Evolutionary conservation across 352 stramenopile genomes (phyloP).

Genomic region (Phytophthora meadii): DNA sequence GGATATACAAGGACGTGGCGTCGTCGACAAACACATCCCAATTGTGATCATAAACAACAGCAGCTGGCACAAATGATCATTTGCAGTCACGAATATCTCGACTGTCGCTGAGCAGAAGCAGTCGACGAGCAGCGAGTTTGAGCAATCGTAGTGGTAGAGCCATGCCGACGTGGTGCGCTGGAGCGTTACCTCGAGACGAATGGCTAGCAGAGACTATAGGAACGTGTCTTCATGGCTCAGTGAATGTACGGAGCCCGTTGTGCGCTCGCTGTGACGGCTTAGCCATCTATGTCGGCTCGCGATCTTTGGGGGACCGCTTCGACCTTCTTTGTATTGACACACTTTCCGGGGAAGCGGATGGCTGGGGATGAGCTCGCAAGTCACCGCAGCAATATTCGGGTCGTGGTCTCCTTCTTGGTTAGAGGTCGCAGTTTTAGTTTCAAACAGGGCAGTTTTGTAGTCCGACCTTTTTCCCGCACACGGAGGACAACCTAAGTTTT

Average conservation of each 20-base stretch:
- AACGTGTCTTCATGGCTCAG: constrained; percentile 11
- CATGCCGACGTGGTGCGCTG: constrained; percentile 16
- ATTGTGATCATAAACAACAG: constrained; percentile 12
- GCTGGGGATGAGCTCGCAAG: constrained; percentile 15
- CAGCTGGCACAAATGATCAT: constrained; percentile 15
- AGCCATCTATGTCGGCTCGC: background rate
- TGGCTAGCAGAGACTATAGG: constrained; percentile 8
- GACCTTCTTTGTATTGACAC: constrained; percentile 19
- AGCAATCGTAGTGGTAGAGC: constrained; percentile 21
- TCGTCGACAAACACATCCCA: constrained; percentile 25
- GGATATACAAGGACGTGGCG: constrained; percentile 23
- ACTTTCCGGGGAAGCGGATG: constrained; percentile 23
- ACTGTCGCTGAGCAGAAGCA: constrained; percentile 19
- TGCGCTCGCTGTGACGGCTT: constrained; percentile 9
- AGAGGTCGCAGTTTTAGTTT: constrained; percentile 17
- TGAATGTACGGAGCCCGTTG: constrained; percentile 11
- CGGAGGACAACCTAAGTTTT: background rate
- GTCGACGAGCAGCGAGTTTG: constrained; percentile 11
- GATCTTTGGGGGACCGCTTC: constrained; percentile 4
- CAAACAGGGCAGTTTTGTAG: constrained; percentile 12
- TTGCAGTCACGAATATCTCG: constrained; percentile 1
- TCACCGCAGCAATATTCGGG: constrained; percentile 14
- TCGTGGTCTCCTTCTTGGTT: constrained; percentile 26
- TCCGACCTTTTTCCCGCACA: constrained; percentile 24
- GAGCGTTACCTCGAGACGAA: constrained; percentile 19